Evolutionary conservation across 2,329 filamentous ascomycete species (phyloP), one percentile per base, ranked within the genome.

Genomic region (Dothistroma septosporum): DNA sequence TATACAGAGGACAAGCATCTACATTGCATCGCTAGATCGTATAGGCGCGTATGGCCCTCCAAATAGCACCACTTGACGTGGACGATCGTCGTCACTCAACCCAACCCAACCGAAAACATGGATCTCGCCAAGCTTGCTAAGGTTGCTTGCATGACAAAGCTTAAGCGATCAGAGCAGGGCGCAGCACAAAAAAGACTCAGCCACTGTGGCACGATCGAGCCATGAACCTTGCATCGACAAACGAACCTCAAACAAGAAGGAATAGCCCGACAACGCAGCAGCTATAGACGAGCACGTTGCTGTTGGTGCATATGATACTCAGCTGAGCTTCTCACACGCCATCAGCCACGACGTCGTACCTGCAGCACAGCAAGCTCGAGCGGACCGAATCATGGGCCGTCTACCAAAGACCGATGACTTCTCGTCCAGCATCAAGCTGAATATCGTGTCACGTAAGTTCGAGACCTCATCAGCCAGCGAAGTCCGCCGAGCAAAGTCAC

Each of bases 381-480:
- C 49, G 56, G 57, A 46, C 59, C 47, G 28, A 58, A 47, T 21
- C 50, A 72, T 72, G 53, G 74, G 76, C 57, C 76, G 77, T 58
- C 72, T 80, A 50, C 79, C 79, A 37, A 75, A 70, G 2, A 67
- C 67, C 41, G 66, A 65, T 16, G 79, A 82, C 69, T 81, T 82
- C 55, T 71, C 78, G 10, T 66, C 70, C 28, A 70, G 72, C 8
- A 70, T 77, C 31, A 75, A 70, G 48, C 67, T 81, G 47, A 75
- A 71, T 61, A 76, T 82, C 49, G 75, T 76, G 32, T 74, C 78
- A 59, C 75, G 79, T 82, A 76, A 72, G 79, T 72, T 50, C 52
- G 28, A 60, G 47, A 54, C n/a, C 55, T n/a, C 8, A 19, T n/a
- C 8, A 19, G 14, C 4, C n/a, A 8, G 16, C 14, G 12, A 35